Base-by-base conservation (phyloP, 306 rosid genomes). In the Vigna nakashimae region DNA sequence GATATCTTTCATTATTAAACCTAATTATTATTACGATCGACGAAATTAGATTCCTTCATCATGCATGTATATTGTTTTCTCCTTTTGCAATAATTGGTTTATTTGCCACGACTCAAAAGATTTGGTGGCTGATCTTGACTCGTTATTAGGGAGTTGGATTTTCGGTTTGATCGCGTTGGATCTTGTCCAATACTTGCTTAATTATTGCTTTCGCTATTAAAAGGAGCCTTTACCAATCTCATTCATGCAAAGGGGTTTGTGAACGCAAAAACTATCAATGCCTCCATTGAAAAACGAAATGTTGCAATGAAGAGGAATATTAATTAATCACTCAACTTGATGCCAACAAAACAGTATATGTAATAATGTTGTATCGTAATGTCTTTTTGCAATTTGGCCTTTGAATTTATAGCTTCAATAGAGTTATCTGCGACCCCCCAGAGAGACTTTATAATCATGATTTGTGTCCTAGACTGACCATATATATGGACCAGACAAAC, bases 161-260 rank as follows among this genome's bases (percentile, higher is more conserved):
- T 51, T 60, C 40, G 73, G 77, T 69, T 81, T 69, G 62, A 60
- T 55, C 12, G 69, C 69, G 81, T 75, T 62, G 62, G 85, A 76
- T 76, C 67, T 69, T 75, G 68, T 82, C 73, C 10, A 68, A 69
- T 26, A 9, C 26, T 32, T 75, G 16, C 7, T 28, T 48, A 32
- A 67, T 67, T 22, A 67, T 79, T 69, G 63, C 30, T 53, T 6
- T 70, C 18, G 14, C 63, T 59, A 59, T 17, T 34, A 69, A 24
- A 69, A 70, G 52, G 53, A 70, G 70, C 26, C 73, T 65, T 42
- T 65, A 10, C 71, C 71, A 65, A 9, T 65, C 52, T 65, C 52
- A 42, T 18, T 65, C 52, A 42, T 18, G 40, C 11, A 17, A 2
- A 6, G 18, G 26, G 2, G 4, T 14, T 26, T 64, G 16, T 60